These are phyloP conservation scores for Parafenestella ontariensis DNA, from an alignment of 2,329 filamentous ascomycete genomes.

Conservation along the genomic window DNA sequence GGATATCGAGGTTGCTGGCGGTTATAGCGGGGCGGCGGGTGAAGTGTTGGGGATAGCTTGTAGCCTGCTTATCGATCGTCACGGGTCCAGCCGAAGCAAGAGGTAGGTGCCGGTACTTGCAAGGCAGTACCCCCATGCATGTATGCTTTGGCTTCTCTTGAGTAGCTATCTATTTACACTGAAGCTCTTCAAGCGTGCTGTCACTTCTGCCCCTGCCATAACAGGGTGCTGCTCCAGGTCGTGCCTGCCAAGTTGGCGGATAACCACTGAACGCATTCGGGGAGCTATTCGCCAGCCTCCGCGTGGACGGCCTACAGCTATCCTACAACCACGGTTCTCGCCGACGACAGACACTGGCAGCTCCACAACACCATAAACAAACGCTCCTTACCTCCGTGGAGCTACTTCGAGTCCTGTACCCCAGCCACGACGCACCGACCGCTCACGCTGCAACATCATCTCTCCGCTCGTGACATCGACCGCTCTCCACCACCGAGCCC, in stretches of 20 bases:
- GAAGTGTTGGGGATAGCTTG: background rate
- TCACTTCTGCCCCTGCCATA: background rate
- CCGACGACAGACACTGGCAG: background rate
- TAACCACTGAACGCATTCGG: conserved; percentile 29
- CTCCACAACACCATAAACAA: background rate
- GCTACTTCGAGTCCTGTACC: conserved; percentile 4
- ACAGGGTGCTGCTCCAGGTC: conserved; percentile 15
- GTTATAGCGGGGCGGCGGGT: background rate
- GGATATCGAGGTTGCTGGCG: background rate
- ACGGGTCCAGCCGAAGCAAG: conserved; percentile 1
- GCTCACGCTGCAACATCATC: conserved; percentile 12
- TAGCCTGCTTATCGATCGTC: conserved; percentile 23
- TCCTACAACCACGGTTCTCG: conserved; percentile 4
- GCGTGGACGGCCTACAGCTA: background rate
- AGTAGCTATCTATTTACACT: background rate
- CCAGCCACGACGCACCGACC: conserved; percentile 2
- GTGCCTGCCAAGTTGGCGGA: conserved; percentile 33
- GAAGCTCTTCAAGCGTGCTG: background rate
- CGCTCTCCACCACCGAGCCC: conserved; percentile 20
- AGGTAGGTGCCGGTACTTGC: conserved; percentile 18
- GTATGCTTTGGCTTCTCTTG: background rate
- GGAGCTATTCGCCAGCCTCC: conserved; percentile 18
- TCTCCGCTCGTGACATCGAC: conserved; percentile 34
- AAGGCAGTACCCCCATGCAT: conserved; percentile 2
- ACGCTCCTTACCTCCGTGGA: background rate